Evolutionary conservation across 2,329 filamentous ascomycete genomes (phyloP).

Genomic region (Trichoderma aggressivum): DNA sequence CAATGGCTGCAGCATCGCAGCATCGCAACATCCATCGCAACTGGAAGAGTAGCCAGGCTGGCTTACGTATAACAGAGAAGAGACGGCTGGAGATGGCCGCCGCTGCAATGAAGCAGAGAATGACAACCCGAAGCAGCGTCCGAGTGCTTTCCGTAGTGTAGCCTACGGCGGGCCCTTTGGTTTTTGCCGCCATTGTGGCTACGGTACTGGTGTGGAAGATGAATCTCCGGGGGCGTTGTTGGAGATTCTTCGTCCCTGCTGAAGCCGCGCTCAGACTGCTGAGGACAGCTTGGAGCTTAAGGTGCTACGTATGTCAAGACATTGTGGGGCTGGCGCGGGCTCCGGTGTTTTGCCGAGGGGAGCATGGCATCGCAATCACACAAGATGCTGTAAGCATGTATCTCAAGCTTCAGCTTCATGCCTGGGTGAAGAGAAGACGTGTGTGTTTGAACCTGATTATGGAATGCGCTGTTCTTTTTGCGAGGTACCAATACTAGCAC

Average conservation of each 20-base stretch:
- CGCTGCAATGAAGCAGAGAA: constrained; percentile 85
- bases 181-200: constrained; percentile 44
- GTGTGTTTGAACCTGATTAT: not conserved
- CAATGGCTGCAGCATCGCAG: not conserved
- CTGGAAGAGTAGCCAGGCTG: constrained; percentile 28
- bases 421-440: not conserved
- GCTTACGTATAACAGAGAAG: constrained; percentile 94
- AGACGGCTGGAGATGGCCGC: constrained; percentile 90
- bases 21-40: not conserved
- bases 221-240: constrained; percentile 30
- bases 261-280: constrained; percentile 26
- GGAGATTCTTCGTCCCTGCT: constrained; percentile 31
- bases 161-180: constrained; percentile 62
- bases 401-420: not conserved
- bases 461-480: not conserved
- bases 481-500: not conserved
- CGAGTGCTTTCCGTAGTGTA: constrained; percentile 79
- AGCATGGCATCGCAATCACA: not conserved
- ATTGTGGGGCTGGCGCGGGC: constrained; percentile 17
- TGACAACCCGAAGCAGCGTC: constrained; percentile 81
- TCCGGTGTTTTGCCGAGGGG: constrained; percentile 18
- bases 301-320: constrained; percentile 17
- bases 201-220: constrained; percentile 32
- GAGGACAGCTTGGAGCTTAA: constrained; percentile 48
- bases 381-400: not conserved